These are phyloP conservation scores for Senna siamea DNA, from an alignment of 306 rosid species.

Conservation along the genomic window DNA sequence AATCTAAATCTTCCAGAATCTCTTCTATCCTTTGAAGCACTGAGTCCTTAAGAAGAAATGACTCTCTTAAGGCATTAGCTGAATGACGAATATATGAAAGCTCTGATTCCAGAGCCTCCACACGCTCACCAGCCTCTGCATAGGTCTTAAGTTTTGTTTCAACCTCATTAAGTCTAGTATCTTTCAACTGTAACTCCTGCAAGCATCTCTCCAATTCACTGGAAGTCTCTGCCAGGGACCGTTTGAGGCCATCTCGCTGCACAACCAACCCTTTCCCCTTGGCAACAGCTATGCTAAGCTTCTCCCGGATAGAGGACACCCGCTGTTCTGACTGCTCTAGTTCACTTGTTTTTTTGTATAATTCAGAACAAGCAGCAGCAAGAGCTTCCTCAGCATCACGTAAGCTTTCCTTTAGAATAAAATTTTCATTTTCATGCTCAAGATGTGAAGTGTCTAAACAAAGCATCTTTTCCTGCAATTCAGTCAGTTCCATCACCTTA, in stretches of 20 bases:
- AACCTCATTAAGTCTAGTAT: slow-evolving; percentile 70
- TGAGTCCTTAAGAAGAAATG: slow-evolving; percentile 97
- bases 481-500: slow-evolving; percentile 55
- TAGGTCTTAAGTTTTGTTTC: slow-evolving; percentile 82
- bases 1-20: slow-evolving; percentile 88
- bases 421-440: slow-evolving; percentile 74
- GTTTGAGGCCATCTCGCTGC: slow-evolving; percentile 90
- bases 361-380: slow-evolving; percentile 53
- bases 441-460: slow-evolving; percentile 50
- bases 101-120: slow-evolving; percentile 96
- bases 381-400: slow-evolving; percentile 73
- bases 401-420: slow-evolving; percentile 77
- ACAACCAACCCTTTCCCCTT: slow-evolving; percentile 96
- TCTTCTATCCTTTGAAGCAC: slow-evolving; percentile 98
- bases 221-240: slow-evolving; percentile 78
- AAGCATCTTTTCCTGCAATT: slow-evolving; percentile 62
- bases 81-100: slow-evolving; percentile 97
- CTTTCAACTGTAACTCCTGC: slow-evolving; percentile 82
- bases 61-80: slow-evolving; percentile 92
- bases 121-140: slow-evolving; percentile 94
- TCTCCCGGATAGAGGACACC: slow-evolving; percentile 83
- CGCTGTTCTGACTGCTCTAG: slow-evolving; percentile 87
- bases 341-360: slow-evolving; percentile 65
- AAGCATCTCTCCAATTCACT: slow-evolving; percentile 81
- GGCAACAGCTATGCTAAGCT: slow-evolving; percentile 95